Conservation (phyloP, 2,329 filamentous ascomycete genomes). For the Cytospora paraplurivora region DNA sequence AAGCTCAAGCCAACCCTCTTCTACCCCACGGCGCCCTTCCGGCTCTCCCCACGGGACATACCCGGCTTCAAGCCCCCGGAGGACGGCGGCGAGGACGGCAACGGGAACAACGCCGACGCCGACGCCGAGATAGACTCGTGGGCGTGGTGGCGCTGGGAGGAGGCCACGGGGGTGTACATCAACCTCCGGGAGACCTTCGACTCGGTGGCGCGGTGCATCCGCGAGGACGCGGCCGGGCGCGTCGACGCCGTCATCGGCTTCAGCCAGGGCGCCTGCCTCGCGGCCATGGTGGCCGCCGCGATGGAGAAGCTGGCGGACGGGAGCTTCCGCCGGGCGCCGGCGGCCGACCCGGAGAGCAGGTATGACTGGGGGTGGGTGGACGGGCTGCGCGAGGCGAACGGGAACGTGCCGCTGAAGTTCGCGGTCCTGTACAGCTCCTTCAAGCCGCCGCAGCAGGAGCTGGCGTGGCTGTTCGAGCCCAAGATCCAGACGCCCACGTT, state of each 20-base stretch:
- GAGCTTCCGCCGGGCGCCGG: conserved; percentile 38
- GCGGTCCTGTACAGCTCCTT: conserved; percentile 80
- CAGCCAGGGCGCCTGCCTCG: conserved; percentile 65
- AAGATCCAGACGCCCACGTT: conserved; percentile 74
- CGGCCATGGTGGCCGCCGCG: conserved; percentile 71
- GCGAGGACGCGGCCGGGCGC: conserved; percentile 62
- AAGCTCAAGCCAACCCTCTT: conserved; percentile 52
- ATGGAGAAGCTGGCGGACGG: conserved; percentile 56
- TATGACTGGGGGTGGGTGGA: conserved; percentile 45
- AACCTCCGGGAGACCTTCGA: conserved; percentile 70
- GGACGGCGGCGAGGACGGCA: conserved; percentile 38
- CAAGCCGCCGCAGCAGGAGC: conserved; percentile 60
- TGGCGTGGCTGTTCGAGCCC: conserved; percentile 74
- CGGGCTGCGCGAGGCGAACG: conserved; percentile 53
- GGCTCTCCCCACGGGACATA: conserved; percentile 65
- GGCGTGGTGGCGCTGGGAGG: conserved; percentile 80
- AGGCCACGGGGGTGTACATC: conserved; percentile 65
- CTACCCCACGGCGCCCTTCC: conserved; percentile 71
- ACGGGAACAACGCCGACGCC: conserved; percentile 34
- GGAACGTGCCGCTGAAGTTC: conserved; percentile 59
- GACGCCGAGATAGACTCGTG: conserved; percentile 64
- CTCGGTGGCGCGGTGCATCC: conserved; percentile 62
- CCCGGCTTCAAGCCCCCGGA: conserved; percentile 62
- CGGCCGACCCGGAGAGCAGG: conserved; percentile 35
- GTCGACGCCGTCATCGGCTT: conserved; percentile 83